phyloP scores from a whole-genome alignment of 352 stramenopile species.

The Blastocystis hominis region DNA sequence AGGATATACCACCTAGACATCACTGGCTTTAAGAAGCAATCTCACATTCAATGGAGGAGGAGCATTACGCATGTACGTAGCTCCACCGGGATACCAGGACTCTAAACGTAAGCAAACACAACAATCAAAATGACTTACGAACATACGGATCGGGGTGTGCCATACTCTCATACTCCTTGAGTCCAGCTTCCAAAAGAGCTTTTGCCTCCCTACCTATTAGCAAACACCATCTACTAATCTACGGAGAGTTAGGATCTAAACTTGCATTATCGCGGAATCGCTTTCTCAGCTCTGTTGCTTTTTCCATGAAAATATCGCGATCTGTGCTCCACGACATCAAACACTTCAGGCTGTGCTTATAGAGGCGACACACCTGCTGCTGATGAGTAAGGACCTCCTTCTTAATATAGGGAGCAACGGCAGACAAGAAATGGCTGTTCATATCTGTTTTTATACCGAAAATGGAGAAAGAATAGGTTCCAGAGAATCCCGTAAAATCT shows the following conservation, averaged over 20 bases:
- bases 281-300: constrained; percentile 26
- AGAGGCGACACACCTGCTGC: constrained; percentile 47
- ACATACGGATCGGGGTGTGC: constrained; percentile 53
- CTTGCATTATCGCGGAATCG: constrained; percentile 40
- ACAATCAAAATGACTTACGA: constrained; percentile 6
- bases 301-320: constrained; percentile 52
- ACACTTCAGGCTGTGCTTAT: constrained; percentile 37
- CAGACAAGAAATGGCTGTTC: constrained; percentile 58
- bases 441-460: constrained; percentile 16
- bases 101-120: not conserved
- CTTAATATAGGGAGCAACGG: constrained; percentile 54
- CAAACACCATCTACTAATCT: not conserved
- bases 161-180: constrained; percentile 17
- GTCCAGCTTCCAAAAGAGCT: constrained; percentile 18
- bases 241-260: constrained; percentile 50
- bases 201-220: constrained; percentile 43
- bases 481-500: not conserved
- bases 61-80: constrained; percentile 57
- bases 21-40: not conserved
- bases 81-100: constrained; percentile 50
- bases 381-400: constrained; percentile 48
- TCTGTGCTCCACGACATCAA: constrained; percentile 47
- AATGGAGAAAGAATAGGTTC: not conserved
- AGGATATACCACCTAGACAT: constrained; percentile 55
- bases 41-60: constrained; percentile 58